These are phyloP conservation scores for Sisymbrium irio DNA, from an alignment of 345 rosid species.

Conservation along the genomic window DNA sequence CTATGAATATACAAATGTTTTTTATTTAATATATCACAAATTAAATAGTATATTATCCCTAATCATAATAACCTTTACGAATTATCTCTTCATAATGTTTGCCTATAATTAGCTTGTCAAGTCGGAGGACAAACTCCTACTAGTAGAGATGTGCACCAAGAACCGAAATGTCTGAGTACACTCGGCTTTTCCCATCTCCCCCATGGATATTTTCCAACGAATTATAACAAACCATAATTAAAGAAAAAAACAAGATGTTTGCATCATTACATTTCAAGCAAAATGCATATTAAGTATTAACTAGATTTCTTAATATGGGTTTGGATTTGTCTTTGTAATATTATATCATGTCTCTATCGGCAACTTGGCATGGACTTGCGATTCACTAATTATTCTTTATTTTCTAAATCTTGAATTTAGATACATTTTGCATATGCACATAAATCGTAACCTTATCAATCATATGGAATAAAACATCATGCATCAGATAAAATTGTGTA, in stretches of 20 bases:
- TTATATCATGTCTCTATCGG: background rate
- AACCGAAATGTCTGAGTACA: background rate
- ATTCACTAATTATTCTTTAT: background rate
- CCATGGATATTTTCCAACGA: background rate
- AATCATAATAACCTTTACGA: background rate
- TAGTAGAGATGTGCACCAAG: conserved; percentile 14
- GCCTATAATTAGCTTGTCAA: background rate
- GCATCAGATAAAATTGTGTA: background rate
- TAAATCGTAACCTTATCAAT: background rate
- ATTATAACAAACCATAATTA: background rate
- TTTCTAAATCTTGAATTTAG: background rate
- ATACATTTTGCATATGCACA: background rate
- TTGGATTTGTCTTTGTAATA: background rate
- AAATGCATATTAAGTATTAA: background rate
- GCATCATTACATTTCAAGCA: background rate
- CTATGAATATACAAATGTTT: background rate
- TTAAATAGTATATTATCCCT: background rate
- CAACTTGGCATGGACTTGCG: background rate
- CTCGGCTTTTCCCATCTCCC: background rate
- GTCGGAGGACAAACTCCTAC: conserved; percentile 17
- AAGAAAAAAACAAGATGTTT: no score
- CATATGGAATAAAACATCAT: background rate
- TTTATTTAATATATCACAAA: background rate
- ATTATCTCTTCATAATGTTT: background rate
- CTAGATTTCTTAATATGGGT: background rate